These are phyloP conservation scores for Symmetrospora coprosmae DNA, from an alignment of 768 basidiomycete genomes.

Conservation along the genomic window DNA sequence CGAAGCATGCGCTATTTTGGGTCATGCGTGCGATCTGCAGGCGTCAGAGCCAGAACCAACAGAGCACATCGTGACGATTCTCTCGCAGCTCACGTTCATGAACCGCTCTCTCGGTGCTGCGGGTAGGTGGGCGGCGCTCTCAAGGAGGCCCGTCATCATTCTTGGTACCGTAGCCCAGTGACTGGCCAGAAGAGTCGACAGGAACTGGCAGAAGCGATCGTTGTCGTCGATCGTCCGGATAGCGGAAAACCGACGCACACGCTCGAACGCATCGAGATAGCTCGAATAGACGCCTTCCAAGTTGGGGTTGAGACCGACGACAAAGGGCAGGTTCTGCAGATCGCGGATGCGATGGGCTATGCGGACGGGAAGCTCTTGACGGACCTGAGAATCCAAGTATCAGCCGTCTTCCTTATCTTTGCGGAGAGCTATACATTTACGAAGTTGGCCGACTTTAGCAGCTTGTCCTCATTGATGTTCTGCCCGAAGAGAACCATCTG, in stretches of 20 bases:
- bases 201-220: slow-evolving; percentile 59
- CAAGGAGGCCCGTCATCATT: slow-evolving; percentile 3
- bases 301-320: slow-evolving; percentile 71
- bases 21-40: slow-evolving; percentile 57
- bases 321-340: slow-evolving; percentile 68
- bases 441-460: slow-evolving; percentile 32
- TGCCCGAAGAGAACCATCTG: slow-evolving; percentile 32
- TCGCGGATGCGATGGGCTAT: slow-evolving; percentile 77
- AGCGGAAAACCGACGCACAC: slow-evolving; percentile 58
- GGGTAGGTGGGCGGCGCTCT: neutral
- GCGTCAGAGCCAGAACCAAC: neutral
- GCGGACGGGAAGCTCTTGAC: slow-evolving; percentile 72
- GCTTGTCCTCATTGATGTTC: slow-evolving; percentile 24
- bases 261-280: slow-evolving; percentile 39
- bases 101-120: slow-evolving; percentile 24
- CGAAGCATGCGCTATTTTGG: slow-evolving; percentile 82
- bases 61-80: neutral
- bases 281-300: slow-evolving; percentile 74
- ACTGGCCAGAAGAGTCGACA: slow-evolving; percentile 51
- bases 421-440: slow-evolving; percentile 13
- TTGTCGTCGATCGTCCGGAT: slow-evolving; percentile 63
- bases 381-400: slow-evolving; percentile 41
- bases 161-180: slow-evolving; percentile 47
- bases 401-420: neutral
- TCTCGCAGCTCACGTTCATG: slow-evolving; percentile 5